These are phyloP conservation scores for Daedaleopsis nitida DNA, from an alignment of 768 basidiomycete species.

Conservation along the genomic window DNA sequence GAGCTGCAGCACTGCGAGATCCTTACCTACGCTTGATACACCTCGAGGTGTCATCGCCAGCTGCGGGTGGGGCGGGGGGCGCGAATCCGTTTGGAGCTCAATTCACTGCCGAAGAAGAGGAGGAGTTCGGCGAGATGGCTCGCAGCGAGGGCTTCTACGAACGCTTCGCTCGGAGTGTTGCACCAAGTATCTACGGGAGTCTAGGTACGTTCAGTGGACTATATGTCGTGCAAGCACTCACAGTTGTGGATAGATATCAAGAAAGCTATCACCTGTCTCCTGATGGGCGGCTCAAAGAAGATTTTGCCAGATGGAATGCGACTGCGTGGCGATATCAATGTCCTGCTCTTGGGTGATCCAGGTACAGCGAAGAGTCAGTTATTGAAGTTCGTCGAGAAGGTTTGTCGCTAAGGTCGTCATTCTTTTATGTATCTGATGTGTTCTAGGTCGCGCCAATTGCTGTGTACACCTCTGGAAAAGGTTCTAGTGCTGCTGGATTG, in stretches of 20 bases:
- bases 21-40: constrained; percentile 95
- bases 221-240: not conserved
- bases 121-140: constrained; percentile 92
- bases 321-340: constrained; percentile 96
- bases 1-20: constrained; percentile 87
- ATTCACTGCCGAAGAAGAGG: constrained; percentile 95
- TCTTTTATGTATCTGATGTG: not conserved
- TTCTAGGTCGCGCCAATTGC: constrained; percentile 91
- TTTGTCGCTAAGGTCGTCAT: constrained; percentile 25
- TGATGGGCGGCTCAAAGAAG: constrained; percentile 98
- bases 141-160: constrained; percentile 90
- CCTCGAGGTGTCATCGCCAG: constrained; percentile 84
- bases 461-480: constrained; percentile 98
- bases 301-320: constrained; percentile 97
- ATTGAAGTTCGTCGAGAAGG: constrained; percentile 98
- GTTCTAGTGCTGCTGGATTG: constrained; percentile 96
- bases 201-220: constrained; percentile 56
- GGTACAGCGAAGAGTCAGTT: constrained; percentile 98
- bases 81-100: constrained; percentile 85
- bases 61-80: constrained; percentile 64
- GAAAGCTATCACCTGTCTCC: constrained; percentile 93
- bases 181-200: constrained; percentile 96
- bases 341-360: constrained; percentile 93
- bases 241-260: constrained; percentile 77
- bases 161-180: constrained; percentile 90